phyloP scores from a whole-genome alignment of 2,329 filamentous ascomycete genomes.

The Fusarium papillatum region DNA sequence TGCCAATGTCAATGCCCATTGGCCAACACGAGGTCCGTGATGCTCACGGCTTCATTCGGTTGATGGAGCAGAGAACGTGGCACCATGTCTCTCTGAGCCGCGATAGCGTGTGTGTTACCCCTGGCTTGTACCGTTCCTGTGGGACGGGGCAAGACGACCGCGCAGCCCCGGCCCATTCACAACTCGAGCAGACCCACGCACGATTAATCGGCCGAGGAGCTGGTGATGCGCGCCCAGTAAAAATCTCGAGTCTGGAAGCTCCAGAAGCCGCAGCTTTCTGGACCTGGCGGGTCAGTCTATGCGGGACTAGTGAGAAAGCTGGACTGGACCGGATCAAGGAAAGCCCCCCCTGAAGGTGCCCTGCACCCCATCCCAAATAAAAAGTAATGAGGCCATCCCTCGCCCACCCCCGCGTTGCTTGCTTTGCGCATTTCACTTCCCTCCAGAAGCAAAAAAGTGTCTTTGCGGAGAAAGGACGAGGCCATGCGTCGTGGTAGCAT shows the following conservation, averaged over 20 bases:
- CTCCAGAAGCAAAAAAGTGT: not conserved
- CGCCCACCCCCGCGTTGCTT: conserved; percentile 36
- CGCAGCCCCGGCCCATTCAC: not conserved
- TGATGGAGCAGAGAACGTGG: conserved; percentile 6
- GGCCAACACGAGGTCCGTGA: conserved; percentile 3
- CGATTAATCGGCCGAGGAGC: conserved; percentile 11
- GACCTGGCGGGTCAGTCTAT: conserved; percentile 10
- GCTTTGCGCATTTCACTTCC: conserved; percentile 1
- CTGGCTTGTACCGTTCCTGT: conserved; percentile 4
- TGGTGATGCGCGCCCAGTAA: conserved; percentile 4
- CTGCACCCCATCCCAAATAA: conserved; percentile 26
- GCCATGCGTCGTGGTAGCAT: conserved; percentile 34
- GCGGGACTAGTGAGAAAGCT: not conserved
- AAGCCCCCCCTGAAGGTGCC: conserved; percentile 27
- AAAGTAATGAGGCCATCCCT: conserved; percentile 29
- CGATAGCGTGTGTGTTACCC: not conserved
- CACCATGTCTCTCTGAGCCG: not conserved
- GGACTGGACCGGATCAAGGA: conserved; percentile 1
- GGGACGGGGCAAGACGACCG: conserved; percentile 1
- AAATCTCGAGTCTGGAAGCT: not conserved
- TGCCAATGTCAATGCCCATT: not conserved
- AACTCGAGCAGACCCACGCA: not conserved
- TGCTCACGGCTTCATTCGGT: conserved; percentile 3
- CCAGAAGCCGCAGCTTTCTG: not conserved
- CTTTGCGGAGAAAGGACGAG: conserved; percentile 3